Conservation (phyloP, 1,284 basidiomycete species). For the Microbotryomycetes sp. region DNA sequence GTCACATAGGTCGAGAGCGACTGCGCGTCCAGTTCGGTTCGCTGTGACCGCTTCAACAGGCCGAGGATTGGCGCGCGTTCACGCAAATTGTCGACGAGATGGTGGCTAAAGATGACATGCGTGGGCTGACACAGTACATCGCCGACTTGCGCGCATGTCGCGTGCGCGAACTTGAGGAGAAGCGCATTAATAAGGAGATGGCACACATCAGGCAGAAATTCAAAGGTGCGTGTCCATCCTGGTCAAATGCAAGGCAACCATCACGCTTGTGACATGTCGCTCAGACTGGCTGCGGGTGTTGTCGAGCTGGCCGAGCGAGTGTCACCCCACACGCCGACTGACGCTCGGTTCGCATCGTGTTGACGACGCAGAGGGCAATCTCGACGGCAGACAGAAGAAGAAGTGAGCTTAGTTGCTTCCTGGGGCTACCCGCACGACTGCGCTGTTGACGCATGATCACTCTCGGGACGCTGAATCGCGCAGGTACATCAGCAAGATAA, state of each 20-base stretch:
- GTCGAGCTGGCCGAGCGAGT: too few species aligned
- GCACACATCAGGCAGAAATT: conserved; percentile 98
- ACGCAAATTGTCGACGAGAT: too few species aligned
- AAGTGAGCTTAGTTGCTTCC: conserved; percentile 57
- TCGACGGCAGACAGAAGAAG: conserved; percentile 98
- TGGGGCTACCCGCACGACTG: neutral
- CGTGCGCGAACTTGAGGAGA: conserved; percentile 86
- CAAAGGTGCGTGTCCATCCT: conserved; percentile 60
- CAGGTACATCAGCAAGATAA: conserved; percentile 88
- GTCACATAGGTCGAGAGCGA: too few species aligned
- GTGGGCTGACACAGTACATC: conserved; percentile 68
- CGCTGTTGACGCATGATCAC: conserved; percentile 20
- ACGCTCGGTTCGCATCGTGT: neutral
- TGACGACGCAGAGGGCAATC: conserved; percentile 66
- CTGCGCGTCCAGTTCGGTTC: too few species aligned
- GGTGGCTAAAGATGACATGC: conserved; percentile 31
- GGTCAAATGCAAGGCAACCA: too few species aligned
- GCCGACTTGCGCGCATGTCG: conserved; percentile 91
- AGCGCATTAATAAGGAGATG: conserved; percentile 99
- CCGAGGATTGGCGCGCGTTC: too few species aligned
- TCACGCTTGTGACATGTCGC: too few species aligned
- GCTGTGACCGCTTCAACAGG: too few species aligned
- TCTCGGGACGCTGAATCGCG: conserved; percentile 27
- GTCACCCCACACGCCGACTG: neutral
- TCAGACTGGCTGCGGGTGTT: too few species aligned